A percentile compares a stretch with the other conserved stretches of the same genome.
Conservation (phyloP, 352 stramenopile genomes). For the Pythium phragmiticola region DNA sequence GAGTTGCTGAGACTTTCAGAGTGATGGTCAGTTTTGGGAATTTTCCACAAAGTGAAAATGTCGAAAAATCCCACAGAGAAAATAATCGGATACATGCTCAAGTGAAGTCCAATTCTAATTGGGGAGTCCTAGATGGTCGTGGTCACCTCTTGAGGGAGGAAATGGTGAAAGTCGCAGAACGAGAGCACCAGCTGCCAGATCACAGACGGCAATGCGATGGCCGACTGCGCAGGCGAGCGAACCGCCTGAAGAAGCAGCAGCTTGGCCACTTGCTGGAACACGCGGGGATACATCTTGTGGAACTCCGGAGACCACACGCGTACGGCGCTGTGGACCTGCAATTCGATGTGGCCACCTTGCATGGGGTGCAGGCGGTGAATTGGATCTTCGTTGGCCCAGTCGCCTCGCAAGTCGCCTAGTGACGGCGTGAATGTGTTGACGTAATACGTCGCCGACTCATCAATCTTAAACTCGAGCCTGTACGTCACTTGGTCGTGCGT, state of each 20-base stretch:
- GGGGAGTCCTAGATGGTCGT: no score
- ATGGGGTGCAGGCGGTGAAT: conserved; percentile 14
- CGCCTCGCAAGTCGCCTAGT: conserved; percentile 37
- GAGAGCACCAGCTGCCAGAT: conserved; percentile 26
- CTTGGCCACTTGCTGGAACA: conserved; percentile 17
- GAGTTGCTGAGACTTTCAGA: not conserved
- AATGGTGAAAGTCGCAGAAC: conserved; percentile 13
- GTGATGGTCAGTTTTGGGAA: conserved; percentile 3
- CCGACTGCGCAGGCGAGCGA: not conserved
- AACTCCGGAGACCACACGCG: conserved; percentile 20
- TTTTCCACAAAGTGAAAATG: not conserved
- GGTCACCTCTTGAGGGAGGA: not conserved
- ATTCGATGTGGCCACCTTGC: conserved; percentile 19
- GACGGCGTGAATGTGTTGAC: conserved; percentile 46
- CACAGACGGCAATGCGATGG: conserved; percentile 8
- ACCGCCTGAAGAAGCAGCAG: conserved; percentile 19
- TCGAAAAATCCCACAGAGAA: not conserved
- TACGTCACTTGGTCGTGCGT: conserved; percentile 40
- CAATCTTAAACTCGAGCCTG: conserved; percentile 50
- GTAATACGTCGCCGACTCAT: conserved; percentile 36
- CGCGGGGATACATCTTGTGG: conserved; percentile 16
- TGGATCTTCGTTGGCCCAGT: conserved; percentile 47
- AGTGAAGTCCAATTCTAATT: not conserved
- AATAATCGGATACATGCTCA: not conserved
- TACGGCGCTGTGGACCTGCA: not conserved